phyloP scores from a whole-genome alignment of 2,329 filamentous ascomycete species.

The Nigrospora oryzae region DNA sequence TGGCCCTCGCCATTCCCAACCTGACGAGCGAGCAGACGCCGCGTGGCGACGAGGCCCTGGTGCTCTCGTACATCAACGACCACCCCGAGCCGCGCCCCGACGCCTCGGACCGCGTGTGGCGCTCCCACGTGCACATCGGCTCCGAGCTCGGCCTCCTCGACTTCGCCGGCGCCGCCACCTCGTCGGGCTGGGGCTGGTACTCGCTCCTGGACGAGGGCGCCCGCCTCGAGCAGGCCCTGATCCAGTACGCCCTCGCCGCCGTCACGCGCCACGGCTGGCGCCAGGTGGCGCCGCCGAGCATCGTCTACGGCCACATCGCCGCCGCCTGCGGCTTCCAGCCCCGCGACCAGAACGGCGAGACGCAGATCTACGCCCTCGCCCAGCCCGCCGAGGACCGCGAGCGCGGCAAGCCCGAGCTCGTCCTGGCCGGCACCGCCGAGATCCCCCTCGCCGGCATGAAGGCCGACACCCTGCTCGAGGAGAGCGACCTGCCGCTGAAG shows the following conservation, averaged over 20 bases:
- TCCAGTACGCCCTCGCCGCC: slow-evolving; percentile 74
- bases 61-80: slow-evolving; percentile 75
- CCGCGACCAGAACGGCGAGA: slow-evolving; percentile 80
- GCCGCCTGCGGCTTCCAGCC: slow-evolving; percentile 91
- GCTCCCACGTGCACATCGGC: slow-evolving; percentile 82
- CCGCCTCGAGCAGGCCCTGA: slow-evolving; percentile 85
- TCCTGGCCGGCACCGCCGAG: slow-evolving; percentile 83
- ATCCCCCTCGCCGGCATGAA: slow-evolving; percentile 91
- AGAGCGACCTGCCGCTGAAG: slow-evolving; percentile 63
- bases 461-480: slow-evolving; percentile 61
- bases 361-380: slow-evolving; percentile 79
- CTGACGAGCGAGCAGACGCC: slow-evolving; percentile 73
- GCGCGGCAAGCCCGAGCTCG: slow-evolving; percentile 57
- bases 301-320: slow-evolving; percentile 89
- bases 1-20: slow-evolving; percentile 79
- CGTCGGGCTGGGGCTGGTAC: slow-evolving; percentile 96
- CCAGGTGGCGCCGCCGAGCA: slow-evolving; percentile 72
- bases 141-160: slow-evolving; percentile 82
- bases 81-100: slow-evolving; percentile 35
- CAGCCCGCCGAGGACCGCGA: slow-evolving; percentile 55
- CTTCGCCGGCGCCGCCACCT: slow-evolving; percentile 71
- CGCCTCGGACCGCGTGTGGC: slow-evolving; percentile 40
- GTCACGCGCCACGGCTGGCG: slow-evolving; percentile 70
- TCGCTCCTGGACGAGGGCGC: slow-evolving; percentile 88
- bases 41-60: slow-evolving; percentile 51